Evolutionary conservation across 805 yeast species (phyloP).

Genomic region (Sugiyamaella marilandica): DNA sequence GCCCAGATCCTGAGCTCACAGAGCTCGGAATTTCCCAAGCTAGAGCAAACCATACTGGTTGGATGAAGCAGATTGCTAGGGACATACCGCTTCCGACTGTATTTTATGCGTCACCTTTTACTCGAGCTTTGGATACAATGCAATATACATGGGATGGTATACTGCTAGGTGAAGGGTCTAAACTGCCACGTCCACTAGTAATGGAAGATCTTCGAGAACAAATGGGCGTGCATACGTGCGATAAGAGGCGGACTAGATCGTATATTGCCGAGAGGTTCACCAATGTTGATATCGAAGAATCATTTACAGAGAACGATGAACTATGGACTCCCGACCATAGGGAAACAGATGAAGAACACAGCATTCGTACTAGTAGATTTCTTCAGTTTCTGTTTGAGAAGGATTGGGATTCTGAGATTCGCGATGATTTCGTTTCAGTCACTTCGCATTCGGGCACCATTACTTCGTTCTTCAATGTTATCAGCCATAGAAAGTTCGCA

Average conservation of each 20-base stretch:
- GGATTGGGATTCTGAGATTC: slow-evolving; percentile 10
- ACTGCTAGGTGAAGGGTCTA: slow-evolving; percentile 34
- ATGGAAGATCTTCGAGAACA: slow-evolving; percentile 40
- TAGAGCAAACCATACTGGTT: slow-evolving; percentile 38
- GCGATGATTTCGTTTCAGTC: slow-evolving; percentile 29
- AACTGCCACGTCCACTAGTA: slow-evolving; percentile 12
- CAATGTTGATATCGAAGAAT: slow-evolving; percentile 7
- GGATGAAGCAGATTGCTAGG: slow-evolving; percentile 35
- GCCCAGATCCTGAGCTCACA: slow-evolving; percentile 47
- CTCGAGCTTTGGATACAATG: slow-evolving; percentile 47
- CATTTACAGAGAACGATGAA: slow-evolving; percentile 14
- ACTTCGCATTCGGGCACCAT: slow-evolving; percentile 49
- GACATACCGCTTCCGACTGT: slow-evolving; percentile 36
- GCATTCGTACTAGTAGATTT: slow-evolving; percentile 11
- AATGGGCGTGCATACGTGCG: slow-evolving; percentile 49
- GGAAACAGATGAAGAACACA: slow-evolving; percentile 14
- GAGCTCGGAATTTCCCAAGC: slow-evolving; percentile 44
- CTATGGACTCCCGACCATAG: slow-evolving; percentile 12
- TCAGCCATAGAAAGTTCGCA: slow-evolving; percentile 44
- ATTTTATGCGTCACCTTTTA: slow-evolving; percentile 46
- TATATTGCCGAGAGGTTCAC: slow-evolving; percentile 40
- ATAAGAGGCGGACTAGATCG: slow-evolving; percentile 38
- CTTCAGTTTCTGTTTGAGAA: slow-evolving; percentile 11
- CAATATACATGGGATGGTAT: slow-evolving; percentile 42
- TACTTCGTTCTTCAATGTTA: slow-evolving; percentile 41